Conservation (phyloP, 805 yeast species). For the Maudiozyma barnettii region DNA sequence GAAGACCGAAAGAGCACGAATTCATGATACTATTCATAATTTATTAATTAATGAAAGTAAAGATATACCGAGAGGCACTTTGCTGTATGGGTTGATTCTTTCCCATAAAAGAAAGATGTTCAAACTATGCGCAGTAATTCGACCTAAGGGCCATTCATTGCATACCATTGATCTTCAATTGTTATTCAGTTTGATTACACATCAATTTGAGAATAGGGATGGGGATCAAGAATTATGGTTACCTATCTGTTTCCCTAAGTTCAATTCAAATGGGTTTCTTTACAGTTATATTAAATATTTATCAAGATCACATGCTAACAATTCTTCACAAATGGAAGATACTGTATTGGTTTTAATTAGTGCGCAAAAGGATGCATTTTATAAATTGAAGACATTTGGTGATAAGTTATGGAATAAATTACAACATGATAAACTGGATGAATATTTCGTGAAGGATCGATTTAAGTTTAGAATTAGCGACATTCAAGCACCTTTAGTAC, state of each 20-base stretch:
- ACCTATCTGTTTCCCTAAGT: conserved; percentile 85
- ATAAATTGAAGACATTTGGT: conserved; percentile 57
- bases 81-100: conserved; percentile 69
- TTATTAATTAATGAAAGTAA: conserved; percentile 16
- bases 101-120: conserved; percentile 39
- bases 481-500: conserved; percentile 48
- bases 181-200: conserved; percentile 60
- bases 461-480: conserved; percentile 35
- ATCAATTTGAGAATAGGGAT: conserved; percentile 26
- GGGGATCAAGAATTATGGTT: conserved; percentile 76
- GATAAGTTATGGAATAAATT: conserved; percentile 40
- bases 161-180: conserved; percentile 76
- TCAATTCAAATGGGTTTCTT: conserved; percentile 79
- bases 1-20: conserved; percentile 44
- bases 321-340: conserved; percentile 9
- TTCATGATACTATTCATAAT: conserved; percentile 29
- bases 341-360: conserved; percentile 38
- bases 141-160: conserved; percentile 70
- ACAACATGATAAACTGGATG: conserved; percentile 29
- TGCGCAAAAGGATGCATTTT: conserved; percentile 67
- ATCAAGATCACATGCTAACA: conserved; percentile 16
- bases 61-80: conserved; percentile 35
- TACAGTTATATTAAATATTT: conserved; percentile 68
- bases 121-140: conserved; percentile 54
- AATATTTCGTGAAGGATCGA: conserved; percentile 26